These are phyloP conservation scores for Zymoseptoria ardabiliae DNA, from an alignment of 2,329 filamentous ascomycete genomes.

Conservation along the genomic window DNA sequence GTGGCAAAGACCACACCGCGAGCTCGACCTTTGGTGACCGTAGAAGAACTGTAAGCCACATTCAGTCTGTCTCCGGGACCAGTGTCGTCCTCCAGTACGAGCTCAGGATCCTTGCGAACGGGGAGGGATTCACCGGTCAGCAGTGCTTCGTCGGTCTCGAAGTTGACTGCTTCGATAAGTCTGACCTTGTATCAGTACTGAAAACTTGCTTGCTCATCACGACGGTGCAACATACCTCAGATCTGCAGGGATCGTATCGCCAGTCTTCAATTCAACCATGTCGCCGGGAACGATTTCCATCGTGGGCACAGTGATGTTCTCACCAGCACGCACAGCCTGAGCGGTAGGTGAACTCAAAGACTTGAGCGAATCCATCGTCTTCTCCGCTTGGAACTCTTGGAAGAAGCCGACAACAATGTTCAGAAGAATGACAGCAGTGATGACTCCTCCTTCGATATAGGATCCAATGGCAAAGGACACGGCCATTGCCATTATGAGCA, in stretches of 20 bases:
- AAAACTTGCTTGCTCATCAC: too few relatives aligned
- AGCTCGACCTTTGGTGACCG: conserved; percentile 63
- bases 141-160: conserved; percentile 68
- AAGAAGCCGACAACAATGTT: conserved; percentile 42
- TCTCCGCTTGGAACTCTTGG: conserved; percentile 42
- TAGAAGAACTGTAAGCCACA: conserved; percentile 63
- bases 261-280: conserved; percentile 40
- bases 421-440: conserved; percentile 39
- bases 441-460: conserved; percentile 43
- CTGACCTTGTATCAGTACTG: conserved; percentile 18
- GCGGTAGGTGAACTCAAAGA: conserved; percentile 42
- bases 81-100: conserved; percentile 45
- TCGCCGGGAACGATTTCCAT: conserved; percentile 42
- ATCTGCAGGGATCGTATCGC: conserved; percentile 45
- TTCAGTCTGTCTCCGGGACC: conserved; percentile 63
- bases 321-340: conserved; percentile 40
- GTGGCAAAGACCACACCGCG: conserved; percentile 62
- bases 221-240: conserved; percentile 15
- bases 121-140: conserved; percentile 67
- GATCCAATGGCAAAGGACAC: conserved; percentile 42
- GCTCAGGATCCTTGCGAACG: conserved; percentile 57
- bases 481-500: conserved; percentile 43
- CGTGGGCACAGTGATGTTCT: conserved; percentile 35
- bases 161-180: conserved; percentile 47
- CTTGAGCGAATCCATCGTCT: conserved; percentile 44